These are phyloP conservation scores for Backusella tarrabulga DNA, from an alignment of 192 early-diverging fungal genomes.

Conservation along the genomic window DNA sequence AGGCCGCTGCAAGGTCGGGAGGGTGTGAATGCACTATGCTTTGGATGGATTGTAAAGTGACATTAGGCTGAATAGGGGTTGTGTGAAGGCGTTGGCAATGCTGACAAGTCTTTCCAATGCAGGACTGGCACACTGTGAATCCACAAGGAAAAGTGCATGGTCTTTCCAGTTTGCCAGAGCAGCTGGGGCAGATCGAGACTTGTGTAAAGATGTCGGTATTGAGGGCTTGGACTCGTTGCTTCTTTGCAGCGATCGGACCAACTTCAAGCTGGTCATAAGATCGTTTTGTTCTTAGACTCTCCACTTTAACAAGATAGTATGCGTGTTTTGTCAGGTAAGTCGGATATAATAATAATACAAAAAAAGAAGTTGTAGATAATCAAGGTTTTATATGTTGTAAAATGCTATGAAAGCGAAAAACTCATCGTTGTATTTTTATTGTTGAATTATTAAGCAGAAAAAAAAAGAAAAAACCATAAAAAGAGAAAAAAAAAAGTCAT, in stretches of 20 bases:
- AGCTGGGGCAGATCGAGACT: slow-evolving; percentile 34
- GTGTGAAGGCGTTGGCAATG: neutral
- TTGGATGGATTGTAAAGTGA: slow-evolving; percentile 35
- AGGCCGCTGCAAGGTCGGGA: neutral
- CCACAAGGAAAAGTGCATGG: slow-evolving; percentile 45
- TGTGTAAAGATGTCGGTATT: slow-evolving; percentile 6
- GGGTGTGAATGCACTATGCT: neutral
- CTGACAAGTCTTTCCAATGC: slow-evolving; percentile 11
- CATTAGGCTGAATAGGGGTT: slow-evolving; percentile 21
- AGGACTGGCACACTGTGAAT: slow-evolving; percentile 34
- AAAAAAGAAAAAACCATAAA: slow-evolving; percentile 2
- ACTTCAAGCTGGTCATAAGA: slow-evolving; percentile 1
- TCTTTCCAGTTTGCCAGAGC: slow-evolving; percentile 25
- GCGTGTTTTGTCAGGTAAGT: neutral
- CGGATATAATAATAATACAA: neutral
- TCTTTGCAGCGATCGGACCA: neutral
- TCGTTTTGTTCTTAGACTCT: slow-evolving; percentile 6
- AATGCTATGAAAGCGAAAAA: neutral
- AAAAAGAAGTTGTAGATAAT: neutral
- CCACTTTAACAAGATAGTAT: neutral
- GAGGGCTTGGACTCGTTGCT: neutral
- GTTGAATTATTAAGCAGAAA: neutral
- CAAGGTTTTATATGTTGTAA: neutral
- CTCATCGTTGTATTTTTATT: neutral
- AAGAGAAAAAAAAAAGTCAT: neutral